phyloP scores from a whole-genome alignment of 495 filamentous ascomycete genomes.

The Geopyxis carbonaria region DNA sequence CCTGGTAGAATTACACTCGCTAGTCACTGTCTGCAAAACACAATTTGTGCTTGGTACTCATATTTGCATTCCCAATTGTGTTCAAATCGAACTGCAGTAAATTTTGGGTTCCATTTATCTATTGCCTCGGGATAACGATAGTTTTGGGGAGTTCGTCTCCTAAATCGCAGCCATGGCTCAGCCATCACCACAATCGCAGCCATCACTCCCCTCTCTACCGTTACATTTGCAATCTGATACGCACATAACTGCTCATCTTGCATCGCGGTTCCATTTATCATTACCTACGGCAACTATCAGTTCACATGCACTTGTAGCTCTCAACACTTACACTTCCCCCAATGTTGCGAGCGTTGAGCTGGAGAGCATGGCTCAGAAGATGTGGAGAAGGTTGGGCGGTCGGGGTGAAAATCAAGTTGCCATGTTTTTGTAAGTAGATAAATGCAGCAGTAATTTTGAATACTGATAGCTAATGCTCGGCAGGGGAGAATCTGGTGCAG shows the following conservation, averaged over 20 bases:
- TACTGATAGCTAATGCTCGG: slow-evolving; percentile 5
- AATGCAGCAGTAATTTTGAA: neutral
- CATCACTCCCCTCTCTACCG: slow-evolving; percentile 74
- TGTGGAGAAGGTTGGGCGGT: slow-evolving; percentile 69
- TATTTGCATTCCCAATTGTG: no score
- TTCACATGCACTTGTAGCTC: slow-evolving; percentile 70
- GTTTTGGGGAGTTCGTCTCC: no score
- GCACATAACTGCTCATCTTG: slow-evolving; percentile 84
- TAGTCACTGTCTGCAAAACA: no score
- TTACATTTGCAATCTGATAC: slow-evolving; percentile 91
- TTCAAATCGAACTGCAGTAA: no score
- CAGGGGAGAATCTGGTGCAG: slow-evolving; percentile 86
- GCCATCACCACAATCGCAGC: slow-evolving; percentile 57
- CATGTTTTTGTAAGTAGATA: slow-evolving; percentile 61
- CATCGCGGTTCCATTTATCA: slow-evolving; percentile 84
- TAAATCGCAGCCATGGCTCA: slow-evolving; percentile 18
- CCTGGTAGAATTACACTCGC: no score
- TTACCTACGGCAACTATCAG: slow-evolving; percentile 75
- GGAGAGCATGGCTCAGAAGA: slow-evolving; percentile 67
- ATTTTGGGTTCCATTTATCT: no score
- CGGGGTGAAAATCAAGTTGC: slow-evolving; percentile 84
- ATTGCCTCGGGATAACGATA: no score
- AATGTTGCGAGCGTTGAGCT: slow-evolving; percentile 42
- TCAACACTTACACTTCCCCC: slow-evolving; percentile 86
- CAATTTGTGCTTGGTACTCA: no score